A percentile compares a stretch with the other conserved stretches of the same genome.
Evolutionary conservation across 345 rosid genomes (phyloP).

Genomic region (Dovyalis caffra): DNA sequence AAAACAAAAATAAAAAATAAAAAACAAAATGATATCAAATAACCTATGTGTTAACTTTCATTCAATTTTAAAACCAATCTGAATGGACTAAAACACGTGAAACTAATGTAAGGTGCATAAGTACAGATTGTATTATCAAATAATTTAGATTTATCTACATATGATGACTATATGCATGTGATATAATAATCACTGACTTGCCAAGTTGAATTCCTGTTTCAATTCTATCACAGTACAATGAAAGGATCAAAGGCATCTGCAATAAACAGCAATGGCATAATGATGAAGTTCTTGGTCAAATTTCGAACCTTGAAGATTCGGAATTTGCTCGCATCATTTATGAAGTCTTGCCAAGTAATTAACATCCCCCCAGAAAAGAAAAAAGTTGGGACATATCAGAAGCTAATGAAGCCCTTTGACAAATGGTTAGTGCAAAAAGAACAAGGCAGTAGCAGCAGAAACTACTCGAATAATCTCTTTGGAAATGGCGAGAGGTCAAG

Average conservation of each 20-base stretch:
- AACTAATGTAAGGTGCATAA: not conserved
- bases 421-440: not conserved
- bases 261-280: conserved; percentile 9
- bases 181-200: not conserved
- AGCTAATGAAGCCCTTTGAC: not conserved
- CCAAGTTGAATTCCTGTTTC: not conserved
- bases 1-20: too few species aligned
- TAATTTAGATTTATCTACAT: not conserved
- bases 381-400: not conserved
- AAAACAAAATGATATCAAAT: too few species aligned
- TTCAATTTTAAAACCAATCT: too few species aligned
- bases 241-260: conserved; percentile 8
- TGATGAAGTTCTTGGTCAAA: conserved; percentile 33
- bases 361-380: not conserved
- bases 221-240: not conserved
- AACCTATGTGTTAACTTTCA: too few species aligned
- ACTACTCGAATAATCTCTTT: not conserved
- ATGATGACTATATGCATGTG: not conserved
- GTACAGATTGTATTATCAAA: not conserved
- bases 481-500: not conserved
- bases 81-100: too few species aligned
- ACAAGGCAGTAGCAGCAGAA: not conserved
- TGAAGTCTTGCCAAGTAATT: conserved; percentile 21
- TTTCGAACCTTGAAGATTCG: conserved; percentile 25
- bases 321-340: conserved; percentile 25